A percentile compares a stretch with the other conserved stretches of the same genome.
phyloP scores from a whole-genome alignment of 202 grass and related monocot species.

The Setaria italica region DNA sequence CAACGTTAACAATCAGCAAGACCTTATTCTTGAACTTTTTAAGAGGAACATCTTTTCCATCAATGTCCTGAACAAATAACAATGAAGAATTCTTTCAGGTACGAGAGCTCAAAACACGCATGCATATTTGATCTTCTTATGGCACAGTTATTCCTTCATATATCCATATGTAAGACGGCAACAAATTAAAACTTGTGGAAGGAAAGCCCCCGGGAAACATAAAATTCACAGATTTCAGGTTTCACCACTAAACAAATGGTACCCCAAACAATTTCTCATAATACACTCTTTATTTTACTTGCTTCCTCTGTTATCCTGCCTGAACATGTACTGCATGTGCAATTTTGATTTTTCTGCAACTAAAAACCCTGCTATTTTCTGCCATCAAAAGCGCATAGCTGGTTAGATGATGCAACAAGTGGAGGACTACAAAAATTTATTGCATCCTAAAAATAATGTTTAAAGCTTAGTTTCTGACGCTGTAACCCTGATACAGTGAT shows the following conservation, averaged over 20 bases:
- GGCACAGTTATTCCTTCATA: not conserved
- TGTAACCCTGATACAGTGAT: not conserved
- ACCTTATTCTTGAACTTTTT: slow-evolving; percentile 92
- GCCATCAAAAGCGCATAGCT: not conserved
- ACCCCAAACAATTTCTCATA: not conserved
- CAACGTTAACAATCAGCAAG: slow-evolving; percentile 89
- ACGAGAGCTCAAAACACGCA: slow-evolving; percentile 5
- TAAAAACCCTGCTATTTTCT: not conserved
- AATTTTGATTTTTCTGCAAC: slow-evolving; percentile 28
- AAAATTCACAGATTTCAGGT: not conserved
- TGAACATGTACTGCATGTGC: slow-evolving; percentile 11
- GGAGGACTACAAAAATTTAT: not conserved
- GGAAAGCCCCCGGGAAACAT: not conserved
- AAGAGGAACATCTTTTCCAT: slow-evolving; percentile 85
- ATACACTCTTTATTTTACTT: slow-evolving; percentile 11
- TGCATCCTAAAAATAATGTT: too few species aligned
- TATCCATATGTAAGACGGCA: slow-evolving; percentile 6
- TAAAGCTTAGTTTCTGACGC: too few species aligned
- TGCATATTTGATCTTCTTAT: slow-evolving; percentile 13
- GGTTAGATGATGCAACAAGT: not conserved
- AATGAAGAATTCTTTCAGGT: slow-evolving; percentile 33
- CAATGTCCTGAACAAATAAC: slow-evolving; percentile 68
- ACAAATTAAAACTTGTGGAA: not conserved
- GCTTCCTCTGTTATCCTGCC: not conserved
- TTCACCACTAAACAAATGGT: slow-evolving; percentile 12